Conservation (phyloP, 306 rosid species). For the Cajanus cajan region DNA sequence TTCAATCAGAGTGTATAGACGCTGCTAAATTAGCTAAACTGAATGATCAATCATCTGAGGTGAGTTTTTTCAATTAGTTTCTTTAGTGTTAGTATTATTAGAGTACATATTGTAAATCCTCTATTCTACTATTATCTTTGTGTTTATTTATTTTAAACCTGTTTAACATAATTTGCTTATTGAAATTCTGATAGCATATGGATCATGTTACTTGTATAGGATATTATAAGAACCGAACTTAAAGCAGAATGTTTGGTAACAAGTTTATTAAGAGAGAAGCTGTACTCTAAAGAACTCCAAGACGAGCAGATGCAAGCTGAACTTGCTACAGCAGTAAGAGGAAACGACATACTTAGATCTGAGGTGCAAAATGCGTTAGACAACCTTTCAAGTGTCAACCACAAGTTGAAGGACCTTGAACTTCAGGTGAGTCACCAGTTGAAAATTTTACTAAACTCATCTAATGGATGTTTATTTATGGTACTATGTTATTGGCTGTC, state of each 20-base stretch:
- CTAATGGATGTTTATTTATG: neutral
- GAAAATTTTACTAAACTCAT: slow-evolving; percentile 18
- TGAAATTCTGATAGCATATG: slow-evolving; percentile 11
- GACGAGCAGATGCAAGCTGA: slow-evolving; percentile 91
- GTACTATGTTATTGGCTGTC: neutral
- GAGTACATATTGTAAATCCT: neutral
- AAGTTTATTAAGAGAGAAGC: slow-evolving; percentile 72
- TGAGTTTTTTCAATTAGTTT: slow-evolving; percentile 32
- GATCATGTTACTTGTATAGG: slow-evolving; percentile 43
- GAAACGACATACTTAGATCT: slow-evolving; percentile 71
- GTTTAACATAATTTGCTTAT: neutral
- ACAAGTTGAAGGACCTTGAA: slow-evolving; percentile 77
- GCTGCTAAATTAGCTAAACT: slow-evolving; percentile 44
- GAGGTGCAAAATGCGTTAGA: slow-evolving; percentile 81
- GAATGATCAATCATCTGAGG: slow-evolving; percentile 66
- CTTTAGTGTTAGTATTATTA: neutral
- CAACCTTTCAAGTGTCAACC: slow-evolving; percentile 62
- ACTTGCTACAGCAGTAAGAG: slow-evolving; percentile 90
- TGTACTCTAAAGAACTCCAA: slow-evolving; percentile 80
- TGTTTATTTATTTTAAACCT: neutral
- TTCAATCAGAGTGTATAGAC: slow-evolving; percentile 39
- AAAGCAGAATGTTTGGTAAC: slow-evolving; percentile 81
- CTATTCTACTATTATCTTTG: neutral
- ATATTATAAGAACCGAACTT: slow-evolving; percentile 59
- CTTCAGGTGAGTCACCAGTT: slow-evolving; percentile 57